Conservation (phyloP, 345 rosid genomes). For the Cardamine resedifolia region DNA sequence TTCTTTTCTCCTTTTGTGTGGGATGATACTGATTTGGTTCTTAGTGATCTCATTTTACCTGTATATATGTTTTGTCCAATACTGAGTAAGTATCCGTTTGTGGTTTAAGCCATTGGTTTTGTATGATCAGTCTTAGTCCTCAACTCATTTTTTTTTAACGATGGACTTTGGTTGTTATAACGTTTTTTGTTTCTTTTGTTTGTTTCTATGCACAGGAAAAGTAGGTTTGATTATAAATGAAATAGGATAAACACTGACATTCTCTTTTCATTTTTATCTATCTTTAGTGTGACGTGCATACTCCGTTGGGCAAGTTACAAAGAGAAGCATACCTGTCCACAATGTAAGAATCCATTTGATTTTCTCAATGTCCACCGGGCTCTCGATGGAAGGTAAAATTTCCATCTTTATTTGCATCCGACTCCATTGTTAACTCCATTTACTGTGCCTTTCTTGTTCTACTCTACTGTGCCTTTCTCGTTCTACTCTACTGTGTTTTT, state of each 20-base stretch:
- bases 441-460: not conserved
- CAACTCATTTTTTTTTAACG: not conserved
- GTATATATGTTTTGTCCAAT: not conserved
- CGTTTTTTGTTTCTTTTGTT: not conserved
- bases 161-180: not conserved
- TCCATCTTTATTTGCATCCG: not conserved
- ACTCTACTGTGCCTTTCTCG: not conserved
- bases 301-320: slow-evolving; percentile 86
- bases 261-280: slow-evolving; percentile 19
- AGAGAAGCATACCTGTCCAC: slow-evolving; percentile 77
- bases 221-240: not conserved
- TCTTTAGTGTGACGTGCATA: slow-evolving; percentile 77
- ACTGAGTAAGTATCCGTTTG: not conserved
- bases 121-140: not conserved
- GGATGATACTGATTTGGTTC: not conserved
- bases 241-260: not conserved
- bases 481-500: not conserved
- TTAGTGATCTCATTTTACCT: slow-evolving; percentile 1
- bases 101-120: not conserved
- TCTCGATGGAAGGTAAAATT: slow-evolving; percentile 76
- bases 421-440: slow-evolving; percentile 1
- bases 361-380: slow-evolving; percentile 79
- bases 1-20: not conserved
- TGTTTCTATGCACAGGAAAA: not conserved
- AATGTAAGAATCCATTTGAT: slow-evolving; percentile 88